Evolutionary conservation across 1,139 yeast genomes (phyloP).

Genomic region (Meyerozyma elateridarum): DNA sequence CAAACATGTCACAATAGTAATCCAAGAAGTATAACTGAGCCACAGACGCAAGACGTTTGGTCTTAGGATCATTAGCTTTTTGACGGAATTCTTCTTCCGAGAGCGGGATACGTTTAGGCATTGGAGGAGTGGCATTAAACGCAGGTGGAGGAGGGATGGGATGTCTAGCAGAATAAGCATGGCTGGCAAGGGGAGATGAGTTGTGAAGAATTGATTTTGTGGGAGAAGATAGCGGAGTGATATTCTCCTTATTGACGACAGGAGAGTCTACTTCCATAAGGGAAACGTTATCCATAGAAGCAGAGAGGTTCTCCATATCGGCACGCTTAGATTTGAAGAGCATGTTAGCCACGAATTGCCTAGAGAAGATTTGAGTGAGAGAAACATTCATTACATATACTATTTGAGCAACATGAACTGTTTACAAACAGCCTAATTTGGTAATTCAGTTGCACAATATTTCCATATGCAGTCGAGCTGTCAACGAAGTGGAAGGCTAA

Average conservation of each 20-base stretch:
- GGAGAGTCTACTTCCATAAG: constrained; percentile 41
- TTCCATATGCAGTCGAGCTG: too few species aligned
- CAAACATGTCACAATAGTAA: constrained; percentile 94
- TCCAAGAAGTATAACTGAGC: constrained; percentile 82
- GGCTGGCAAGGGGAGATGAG: constrained; percentile 13
- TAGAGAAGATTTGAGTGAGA: neutral
- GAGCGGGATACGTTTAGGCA: constrained; percentile 26
- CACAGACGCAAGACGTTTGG: constrained; percentile 83
- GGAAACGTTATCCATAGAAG: constrained; percentile 44
- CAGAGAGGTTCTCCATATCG: constrained; percentile 36
- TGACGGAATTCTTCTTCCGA: constrained; percentile 45
- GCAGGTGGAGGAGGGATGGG: constrained; percentile 11
- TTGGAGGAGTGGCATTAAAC: constrained; percentile 31
- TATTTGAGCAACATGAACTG: neutral
- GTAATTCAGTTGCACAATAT: neutral
- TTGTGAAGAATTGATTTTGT: constrained; percentile 36
- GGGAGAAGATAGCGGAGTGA: constrained; percentile 43
- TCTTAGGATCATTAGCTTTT: constrained; percentile 68
- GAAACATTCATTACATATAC: neutral
- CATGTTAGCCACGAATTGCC: too few species aligned
- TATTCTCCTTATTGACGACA: constrained; percentile 40
- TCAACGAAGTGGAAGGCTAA: too few species aligned
- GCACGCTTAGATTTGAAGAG: constrained; percentile 7
- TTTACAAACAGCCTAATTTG: constrained; percentile 3
- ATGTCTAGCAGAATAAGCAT: constrained; percentile 4